Conservation (phyloP, 1,139 yeast species). For the Lodderomyces oxycetoniae region DNA sequence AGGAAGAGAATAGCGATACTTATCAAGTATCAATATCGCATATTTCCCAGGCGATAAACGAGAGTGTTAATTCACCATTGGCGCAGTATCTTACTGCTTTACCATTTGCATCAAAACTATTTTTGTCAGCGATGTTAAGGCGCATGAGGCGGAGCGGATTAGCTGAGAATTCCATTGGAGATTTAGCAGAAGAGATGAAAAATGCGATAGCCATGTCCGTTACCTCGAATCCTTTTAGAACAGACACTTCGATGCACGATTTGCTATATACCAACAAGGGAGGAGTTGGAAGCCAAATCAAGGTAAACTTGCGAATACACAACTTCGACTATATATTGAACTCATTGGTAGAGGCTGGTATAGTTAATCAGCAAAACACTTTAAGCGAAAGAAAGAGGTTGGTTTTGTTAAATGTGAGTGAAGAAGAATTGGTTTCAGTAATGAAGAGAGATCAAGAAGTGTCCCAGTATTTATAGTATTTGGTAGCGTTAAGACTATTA, state of each 20-base stretch:
- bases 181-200: slow-evolving; percentile 71
- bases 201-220: slow-evolving; percentile 21
- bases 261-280: slow-evolving; percentile 9
- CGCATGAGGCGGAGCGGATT: slow-evolving; percentile 64
- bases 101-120: slow-evolving; percentile 66
- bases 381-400: slow-evolving; percentile 64
- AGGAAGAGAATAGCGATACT: slow-evolving; percentile 24
- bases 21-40: slow-evolving; percentile 64
- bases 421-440: slow-evolving; percentile 61
- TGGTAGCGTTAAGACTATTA: too few species aligned
- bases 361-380: slow-evolving; percentile 60
- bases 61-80: slow-evolving; percentile 72
- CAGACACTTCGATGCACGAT: slow-evolving; percentile 8
- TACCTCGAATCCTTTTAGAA: slow-evolving; percentile 4
- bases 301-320: slow-evolving; percentile 29
- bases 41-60: slow-evolving; percentile 73
- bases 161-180: slow-evolving; percentile 71
- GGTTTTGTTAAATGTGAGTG: slow-evolving; percentile 62
- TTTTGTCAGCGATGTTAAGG: slow-evolving; percentile 62
- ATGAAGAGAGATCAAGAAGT: slow-evolving; percentile 49
- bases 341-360: slow-evolving; percentile 75
- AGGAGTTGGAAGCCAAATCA: slow-evolving; percentile 4
- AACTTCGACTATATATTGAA: slow-evolving; percentile 51
- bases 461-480: slow-evolving; percentile 8
- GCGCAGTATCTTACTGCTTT: slow-evolving; percentile 54